These are phyloP conservation scores for Pigoraptor vietnamica DNA, from an alignment of 78 protist genomes.

Conservation along the genomic window DNA sequence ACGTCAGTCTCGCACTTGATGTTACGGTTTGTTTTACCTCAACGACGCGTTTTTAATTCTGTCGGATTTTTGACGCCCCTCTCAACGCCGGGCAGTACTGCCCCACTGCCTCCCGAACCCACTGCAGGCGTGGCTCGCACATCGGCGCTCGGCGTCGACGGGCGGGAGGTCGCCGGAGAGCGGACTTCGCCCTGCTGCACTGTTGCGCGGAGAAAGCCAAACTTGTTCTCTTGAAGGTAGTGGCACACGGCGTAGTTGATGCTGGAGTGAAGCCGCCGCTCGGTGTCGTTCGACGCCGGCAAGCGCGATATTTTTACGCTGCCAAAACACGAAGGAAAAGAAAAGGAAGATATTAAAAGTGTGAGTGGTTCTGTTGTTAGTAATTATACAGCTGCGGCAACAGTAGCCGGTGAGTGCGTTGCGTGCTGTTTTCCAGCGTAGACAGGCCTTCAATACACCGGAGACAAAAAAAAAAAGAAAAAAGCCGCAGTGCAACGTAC, in stretches of 20 bases:
- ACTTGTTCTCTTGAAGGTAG: neutral
- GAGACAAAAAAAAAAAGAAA: no score
- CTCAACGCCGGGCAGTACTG: no score
- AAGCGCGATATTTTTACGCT: neutral
- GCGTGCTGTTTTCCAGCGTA: no score
- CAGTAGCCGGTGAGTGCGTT: no score
- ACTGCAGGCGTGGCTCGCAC: no score
- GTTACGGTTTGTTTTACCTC: no score
- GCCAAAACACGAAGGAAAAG: neutral
- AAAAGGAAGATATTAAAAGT: neutral
- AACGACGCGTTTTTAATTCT: no score
- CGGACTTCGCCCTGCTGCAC: neutral
- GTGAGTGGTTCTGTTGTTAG: neutral
- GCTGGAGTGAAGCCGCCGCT: neutral
- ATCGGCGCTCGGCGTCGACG: neutral
- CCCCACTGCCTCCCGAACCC: no score
- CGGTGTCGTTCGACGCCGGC: neutral
- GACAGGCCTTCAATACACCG: no score
- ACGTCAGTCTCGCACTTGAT: no score
- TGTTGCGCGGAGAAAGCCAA: neutral
- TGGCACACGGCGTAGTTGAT: neutral
- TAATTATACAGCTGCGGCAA: no score
- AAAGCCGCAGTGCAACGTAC: neutral
- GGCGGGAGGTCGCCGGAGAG: neutral
- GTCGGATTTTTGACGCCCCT: no score